phyloP scores from a whole-genome alignment of 2,329 filamentous ascomycete genomes.

The Ophiostoma populinum region DNA sequence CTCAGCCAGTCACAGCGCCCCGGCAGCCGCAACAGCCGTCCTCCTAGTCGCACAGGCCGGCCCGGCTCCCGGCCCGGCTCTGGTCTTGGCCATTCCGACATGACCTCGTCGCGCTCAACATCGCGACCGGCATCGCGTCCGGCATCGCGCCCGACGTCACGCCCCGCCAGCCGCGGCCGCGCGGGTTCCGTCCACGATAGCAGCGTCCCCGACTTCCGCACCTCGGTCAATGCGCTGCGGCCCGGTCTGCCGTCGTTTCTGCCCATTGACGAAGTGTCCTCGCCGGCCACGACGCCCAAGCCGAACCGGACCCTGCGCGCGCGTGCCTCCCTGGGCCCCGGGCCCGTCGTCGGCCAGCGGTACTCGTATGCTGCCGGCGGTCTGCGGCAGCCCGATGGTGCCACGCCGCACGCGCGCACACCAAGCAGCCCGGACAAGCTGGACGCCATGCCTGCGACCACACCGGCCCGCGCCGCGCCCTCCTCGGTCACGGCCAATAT shows the following conservation, averaged over 20 bases:
- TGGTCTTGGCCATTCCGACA: conserved; percentile 39
- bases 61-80: conserved; percentile 32
- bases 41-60: conserved; percentile 1
- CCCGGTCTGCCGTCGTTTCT: conserved; percentile 19
- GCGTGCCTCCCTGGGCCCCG: conserved; percentile 7
- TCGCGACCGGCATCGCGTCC: too few relatives aligned
- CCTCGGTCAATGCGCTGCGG: conserved; percentile 26
- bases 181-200: conserved; percentile 34
- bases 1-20: conserved; percentile 36
- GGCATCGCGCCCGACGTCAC: conserved; percentile 31
- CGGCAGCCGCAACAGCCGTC: conserved; percentile 17
- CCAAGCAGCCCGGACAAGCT: conserved; percentile 24
- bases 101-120: conserved; percentile 31
- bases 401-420: conserved; percentile 16
- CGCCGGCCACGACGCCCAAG: conserved; percentile 17
- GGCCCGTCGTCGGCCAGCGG: neutral
- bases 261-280: conserved; percentile 26
- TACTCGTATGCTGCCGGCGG: conserved; percentile 3
- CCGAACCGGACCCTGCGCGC: conserved; percentile 18
- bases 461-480: conserved; percentile 10
- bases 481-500: conserved; percentile 22
- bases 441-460: conserved; percentile 4
- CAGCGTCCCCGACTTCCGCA: conserved; percentile 23
- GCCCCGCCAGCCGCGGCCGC: conserved; percentile 34
- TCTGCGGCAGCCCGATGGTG: conserved; percentile 5